phyloP scores from a whole-genome alignment of 1,284 basidiomycete species.

The Leccinum laetum region DNA sequence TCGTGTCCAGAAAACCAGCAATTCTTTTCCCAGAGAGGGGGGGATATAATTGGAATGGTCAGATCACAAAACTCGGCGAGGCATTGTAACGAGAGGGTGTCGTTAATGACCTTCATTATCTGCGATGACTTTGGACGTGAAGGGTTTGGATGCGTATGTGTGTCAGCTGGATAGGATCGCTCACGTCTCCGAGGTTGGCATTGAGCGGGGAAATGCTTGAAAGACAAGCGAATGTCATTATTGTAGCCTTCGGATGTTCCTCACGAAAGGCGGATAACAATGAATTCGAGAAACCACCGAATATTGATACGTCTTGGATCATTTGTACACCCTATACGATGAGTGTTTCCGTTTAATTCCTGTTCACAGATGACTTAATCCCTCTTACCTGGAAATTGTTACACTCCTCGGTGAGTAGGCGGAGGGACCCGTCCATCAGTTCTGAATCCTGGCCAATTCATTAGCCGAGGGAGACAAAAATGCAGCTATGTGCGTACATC shows the following conservation, averaged over 20 bases:
- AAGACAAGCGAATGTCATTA: slow-evolving; percentile 56
- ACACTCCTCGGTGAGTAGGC: slow-evolving; percentile 72
- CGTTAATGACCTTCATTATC: slow-evolving; percentile 49
- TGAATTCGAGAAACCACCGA: slow-evolving; percentile 62
- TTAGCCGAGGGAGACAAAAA: slow-evolving; percentile 10
- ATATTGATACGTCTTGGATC: slow-evolving; percentile 57
- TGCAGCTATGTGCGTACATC: slow-evolving; percentile 40
- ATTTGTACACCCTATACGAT: slow-evolving; percentile 62
- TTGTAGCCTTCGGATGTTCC: slow-evolving; percentile 59
- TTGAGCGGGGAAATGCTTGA: slow-evolving; percentile 41
- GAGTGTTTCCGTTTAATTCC: not conserved
- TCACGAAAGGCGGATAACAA: slow-evolving; percentile 62
- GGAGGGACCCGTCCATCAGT: slow-evolving; percentile 65
- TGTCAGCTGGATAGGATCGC: slow-evolving; percentile 17
- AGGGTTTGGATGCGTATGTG: slow-evolving; percentile 1
- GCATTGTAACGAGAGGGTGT: slow-evolving; percentile 56
- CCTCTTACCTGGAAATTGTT: slow-evolving; percentile 66
- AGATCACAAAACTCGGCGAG: slow-evolving; percentile 54
- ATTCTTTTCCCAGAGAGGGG: slow-evolving; percentile 38
- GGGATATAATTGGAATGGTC: slow-evolving; percentile 55
- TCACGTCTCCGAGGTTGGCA: slow-evolving; percentile 45
- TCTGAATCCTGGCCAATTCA: slow-evolving; percentile 43
- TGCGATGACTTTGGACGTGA: slow-evolving; percentile 29
- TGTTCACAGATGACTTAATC: not conserved
- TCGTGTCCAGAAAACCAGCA: slow-evolving; percentile 44